Conservation (phyloP, 2,329 filamentous ascomycete genomes). For the Cladosporium sp. region DNA sequence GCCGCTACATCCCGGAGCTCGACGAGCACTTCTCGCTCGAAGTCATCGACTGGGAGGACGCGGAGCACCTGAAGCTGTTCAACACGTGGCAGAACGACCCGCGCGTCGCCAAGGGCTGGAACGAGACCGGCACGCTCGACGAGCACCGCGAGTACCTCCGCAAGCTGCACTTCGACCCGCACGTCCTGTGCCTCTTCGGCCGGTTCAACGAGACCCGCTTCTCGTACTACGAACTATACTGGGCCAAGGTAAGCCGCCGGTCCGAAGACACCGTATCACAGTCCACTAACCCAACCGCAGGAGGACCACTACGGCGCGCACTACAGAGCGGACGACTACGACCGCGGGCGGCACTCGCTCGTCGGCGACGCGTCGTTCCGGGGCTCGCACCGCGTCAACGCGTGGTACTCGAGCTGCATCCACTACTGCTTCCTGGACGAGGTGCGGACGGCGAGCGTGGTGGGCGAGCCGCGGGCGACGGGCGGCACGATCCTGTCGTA, state of each 20-base stretch:
- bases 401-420: constrained; percentile 53
- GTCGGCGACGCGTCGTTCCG: constrained; percentile 52
- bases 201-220: constrained; percentile 66
- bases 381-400: constrained; percentile 50
- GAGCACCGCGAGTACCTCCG: constrained; percentile 67
- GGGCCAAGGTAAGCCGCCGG: constrained; percentile 48
- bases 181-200: constrained; percentile 64
- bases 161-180: constrained; percentile 62
- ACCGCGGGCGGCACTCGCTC: constrained; percentile 55
- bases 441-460: constrained; percentile 48
- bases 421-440: constrained; percentile 57
- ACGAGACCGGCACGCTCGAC: constrained; percentile 68
- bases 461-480: constrained; percentile 67
- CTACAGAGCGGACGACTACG: constrained; percentile 50
- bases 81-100: constrained; percentile 80
- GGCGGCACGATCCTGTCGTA: constrained; percentile 66
- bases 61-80: constrained; percentile 63
- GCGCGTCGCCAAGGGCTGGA: constrained; percentile 73
- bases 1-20: constrained; percentile 70
- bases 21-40: constrained; percentile 71
- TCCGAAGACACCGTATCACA: constrained; percentile 27
- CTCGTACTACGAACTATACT: constrained; percentile 76
- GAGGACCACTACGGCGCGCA: constrained; percentile 57
- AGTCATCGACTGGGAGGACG: constrained; percentile 61
- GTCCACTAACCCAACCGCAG: constrained; percentile 26